phyloP scores from a whole-genome alignment of 805 yeast species.

The Candida silvatica region DNA sequence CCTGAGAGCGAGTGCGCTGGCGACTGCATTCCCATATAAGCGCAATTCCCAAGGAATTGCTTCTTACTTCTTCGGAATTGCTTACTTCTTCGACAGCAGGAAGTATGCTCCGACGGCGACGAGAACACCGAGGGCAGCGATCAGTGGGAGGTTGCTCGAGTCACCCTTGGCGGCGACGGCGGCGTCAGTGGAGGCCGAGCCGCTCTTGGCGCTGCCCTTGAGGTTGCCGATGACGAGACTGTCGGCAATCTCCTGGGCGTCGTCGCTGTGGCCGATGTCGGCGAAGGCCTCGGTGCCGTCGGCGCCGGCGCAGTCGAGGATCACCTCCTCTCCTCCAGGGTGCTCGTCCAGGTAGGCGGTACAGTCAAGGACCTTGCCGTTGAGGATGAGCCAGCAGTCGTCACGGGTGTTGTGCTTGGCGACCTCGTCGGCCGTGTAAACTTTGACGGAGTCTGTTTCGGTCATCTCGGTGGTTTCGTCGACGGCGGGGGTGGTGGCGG shows the following conservation, averaged over 20 bases:
- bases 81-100: too few relatives aligned
- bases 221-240: conserved; percentile 70
- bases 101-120: conserved; percentile 36
- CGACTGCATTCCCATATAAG: too few relatives aligned
- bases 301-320: conserved; percentile 70
- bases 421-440: conserved; percentile 59
- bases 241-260: conserved; percentile 72
- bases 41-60: too few relatives aligned
- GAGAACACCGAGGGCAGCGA: conserved; percentile 27
- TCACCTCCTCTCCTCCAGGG: conserved; percentile 69
- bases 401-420: conserved; percentile 65
- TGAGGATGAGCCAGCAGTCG: conserved; percentile 78
- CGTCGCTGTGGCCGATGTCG: conserved; percentile 97
- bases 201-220: conserved; percentile 43
- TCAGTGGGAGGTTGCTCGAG: conserved; percentile 21
- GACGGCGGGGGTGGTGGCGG: too few relatives aligned
- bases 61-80: too few relatives aligned
- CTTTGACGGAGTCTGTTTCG: too few relatives aligned
- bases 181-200: conserved; percentile 9
- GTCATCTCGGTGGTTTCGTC: too few relatives aligned
- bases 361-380: conserved; percentile 73
- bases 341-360: conserved; percentile 66
- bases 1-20: too few relatives aligned
- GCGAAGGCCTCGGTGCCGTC: conserved; percentile 69
- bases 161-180: conserved; percentile 10